These are phyloP conservation scores for Calonectria pauciramosa DNA, from an alignment of 2,329 filamentous ascomycete genomes.

Conservation along the genomic window DNA sequence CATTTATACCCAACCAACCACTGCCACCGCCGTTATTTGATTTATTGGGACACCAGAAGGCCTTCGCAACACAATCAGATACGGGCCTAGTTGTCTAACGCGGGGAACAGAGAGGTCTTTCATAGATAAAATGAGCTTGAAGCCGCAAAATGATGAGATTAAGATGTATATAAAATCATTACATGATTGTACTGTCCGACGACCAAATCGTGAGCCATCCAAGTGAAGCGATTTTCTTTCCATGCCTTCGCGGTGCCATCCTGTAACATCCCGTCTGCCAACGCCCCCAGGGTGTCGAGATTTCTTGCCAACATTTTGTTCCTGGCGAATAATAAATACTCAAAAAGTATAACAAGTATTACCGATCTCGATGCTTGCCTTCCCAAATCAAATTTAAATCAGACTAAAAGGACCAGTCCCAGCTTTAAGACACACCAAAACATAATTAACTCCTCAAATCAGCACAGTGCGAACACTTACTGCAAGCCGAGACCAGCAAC, in stretches of 20 bases:
- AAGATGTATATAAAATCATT: conserved; percentile 44
- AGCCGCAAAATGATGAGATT: conserved; percentile 34
- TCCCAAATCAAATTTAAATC: conserved; percentile 19
- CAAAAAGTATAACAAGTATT: conserved; percentile 32
- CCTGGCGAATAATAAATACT: conserved; percentile 27
- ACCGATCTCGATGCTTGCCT: conserved; percentile 41
- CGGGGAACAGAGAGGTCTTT: not conserved
- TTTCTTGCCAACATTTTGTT: conserved; percentile 32
- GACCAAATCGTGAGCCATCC: conserved; percentile 42
- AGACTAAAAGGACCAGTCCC: conserved; percentile 10
- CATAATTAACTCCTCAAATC: conserved; percentile 33
- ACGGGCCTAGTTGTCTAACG: not conserved
- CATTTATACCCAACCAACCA: not conserved
- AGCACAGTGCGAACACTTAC: conserved; percentile 26
- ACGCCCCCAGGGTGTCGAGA: conserved; percentile 36
- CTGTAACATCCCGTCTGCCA: conserved; percentile 31
- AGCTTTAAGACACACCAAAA: conserved; percentile 10
- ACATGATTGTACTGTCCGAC: conserved; percentile 37
- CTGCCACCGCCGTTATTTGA: not conserved
- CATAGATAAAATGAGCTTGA: conserved; percentile 13
- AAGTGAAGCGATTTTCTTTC: conserved; percentile 23
- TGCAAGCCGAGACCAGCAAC: conserved; percentile 64
- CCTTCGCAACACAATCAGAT: not conserved
- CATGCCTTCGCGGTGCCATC: conserved; percentile 29
- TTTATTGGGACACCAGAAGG: not conserved